phyloP scores from a whole-genome alignment of 345 rosid species.

The Lepidium didymum region DNA sequence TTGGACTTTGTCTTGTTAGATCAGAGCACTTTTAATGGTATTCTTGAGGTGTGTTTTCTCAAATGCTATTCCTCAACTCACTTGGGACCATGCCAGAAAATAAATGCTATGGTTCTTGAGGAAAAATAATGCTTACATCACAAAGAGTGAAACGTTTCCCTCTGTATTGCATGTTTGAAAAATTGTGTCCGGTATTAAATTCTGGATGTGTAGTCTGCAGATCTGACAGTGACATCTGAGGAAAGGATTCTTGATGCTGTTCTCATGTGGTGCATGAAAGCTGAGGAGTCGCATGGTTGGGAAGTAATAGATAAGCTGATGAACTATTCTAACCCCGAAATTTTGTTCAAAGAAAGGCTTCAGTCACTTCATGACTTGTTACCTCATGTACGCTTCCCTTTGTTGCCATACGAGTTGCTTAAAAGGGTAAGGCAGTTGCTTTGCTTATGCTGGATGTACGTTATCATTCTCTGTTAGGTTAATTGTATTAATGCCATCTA shows the following conservation, averaged over 20 bases:
- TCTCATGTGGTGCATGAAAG: constrained; percentile 81
- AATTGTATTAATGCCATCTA: constrained; percentile 11
- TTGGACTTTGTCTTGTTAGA: constrained; percentile 74
- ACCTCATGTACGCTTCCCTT: constrained; percentile 71
- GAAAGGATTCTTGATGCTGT: constrained; percentile 87
- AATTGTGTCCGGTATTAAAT: background rate
- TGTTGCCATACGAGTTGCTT: constrained; percentile 58
- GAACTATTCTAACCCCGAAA: constrained; percentile 33
- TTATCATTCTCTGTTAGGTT: background rate
- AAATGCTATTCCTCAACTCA: background rate
- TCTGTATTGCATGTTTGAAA: background rate
- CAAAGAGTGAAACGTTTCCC: background rate
- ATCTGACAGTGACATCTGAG: constrained; percentile 87
- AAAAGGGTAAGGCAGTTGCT: constrained; percentile 45
- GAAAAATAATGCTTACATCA: background rate
- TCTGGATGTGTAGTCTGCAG: constrained; percentile 67
- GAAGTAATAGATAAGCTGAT: constrained; percentile 56
- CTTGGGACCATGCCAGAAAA: background rate
- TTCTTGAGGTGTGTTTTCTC: constrained; percentile 56
- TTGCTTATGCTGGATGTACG: constrained; percentile 5
- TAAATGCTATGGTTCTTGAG: background rate
- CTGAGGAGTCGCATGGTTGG: constrained; percentile 61
- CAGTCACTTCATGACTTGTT: constrained; percentile 46
- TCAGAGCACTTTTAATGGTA: constrained; percentile 54
- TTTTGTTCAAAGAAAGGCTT: constrained; percentile 59